These are phyloP conservation scores for Cercospora sojina DNA, from an alignment of 2,329 filamentous ascomycete genomes.

Conservation along the genomic window DNA sequence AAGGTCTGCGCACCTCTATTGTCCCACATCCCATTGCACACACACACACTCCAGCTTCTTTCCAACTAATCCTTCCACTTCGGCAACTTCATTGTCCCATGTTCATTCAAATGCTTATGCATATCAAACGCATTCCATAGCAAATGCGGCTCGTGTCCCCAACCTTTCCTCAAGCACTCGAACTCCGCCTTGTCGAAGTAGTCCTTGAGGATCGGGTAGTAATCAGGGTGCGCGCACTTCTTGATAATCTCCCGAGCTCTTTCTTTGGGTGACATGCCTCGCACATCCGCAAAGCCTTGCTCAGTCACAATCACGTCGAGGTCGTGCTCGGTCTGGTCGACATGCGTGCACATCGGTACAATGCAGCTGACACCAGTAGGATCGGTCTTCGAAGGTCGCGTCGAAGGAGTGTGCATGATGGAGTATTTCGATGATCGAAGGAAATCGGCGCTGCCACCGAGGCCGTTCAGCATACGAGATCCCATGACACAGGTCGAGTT, in stretches of 20 bases:
- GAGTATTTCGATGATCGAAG: conserved; percentile 75
- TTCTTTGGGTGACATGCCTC: conserved; percentile 76
- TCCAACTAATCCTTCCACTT: conserved; percentile 52
- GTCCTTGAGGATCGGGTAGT: conserved; percentile 75
- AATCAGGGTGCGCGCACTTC: conserved; percentile 82
- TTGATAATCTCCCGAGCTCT: conserved; percentile 81
- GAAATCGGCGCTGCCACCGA: conserved; percentile 81
- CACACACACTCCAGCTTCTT: background rate
- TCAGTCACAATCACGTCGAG: conserved; percentile 82
- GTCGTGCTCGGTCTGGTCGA: conserved; percentile 92
- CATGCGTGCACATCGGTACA: conserved; percentile 89
- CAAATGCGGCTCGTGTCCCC: conserved; percentile 87
- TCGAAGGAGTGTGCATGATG: conserved; percentile 90
- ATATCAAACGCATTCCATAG: conserved; percentile 85
- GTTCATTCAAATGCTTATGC: conserved; percentile 77
- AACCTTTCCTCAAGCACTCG: conserved; percentile 80
- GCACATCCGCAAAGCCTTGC: conserved; percentile 78
- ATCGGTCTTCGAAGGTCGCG: conserved; percentile 77
- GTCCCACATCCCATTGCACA: background rate
- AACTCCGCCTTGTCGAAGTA: conserved; percentile 85
- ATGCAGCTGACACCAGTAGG: conserved; percentile 81
- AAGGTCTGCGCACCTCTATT: background rate
- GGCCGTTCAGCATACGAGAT: conserved; percentile 80
- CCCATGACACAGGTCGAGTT: conserved; percentile 91
- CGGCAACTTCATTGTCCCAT: conserved; percentile 85